Evolutionary conservation across 2,329 filamentous ascomycete genomes (phyloP).

Genomic region (Pseudocercospora vitis): DNA sequence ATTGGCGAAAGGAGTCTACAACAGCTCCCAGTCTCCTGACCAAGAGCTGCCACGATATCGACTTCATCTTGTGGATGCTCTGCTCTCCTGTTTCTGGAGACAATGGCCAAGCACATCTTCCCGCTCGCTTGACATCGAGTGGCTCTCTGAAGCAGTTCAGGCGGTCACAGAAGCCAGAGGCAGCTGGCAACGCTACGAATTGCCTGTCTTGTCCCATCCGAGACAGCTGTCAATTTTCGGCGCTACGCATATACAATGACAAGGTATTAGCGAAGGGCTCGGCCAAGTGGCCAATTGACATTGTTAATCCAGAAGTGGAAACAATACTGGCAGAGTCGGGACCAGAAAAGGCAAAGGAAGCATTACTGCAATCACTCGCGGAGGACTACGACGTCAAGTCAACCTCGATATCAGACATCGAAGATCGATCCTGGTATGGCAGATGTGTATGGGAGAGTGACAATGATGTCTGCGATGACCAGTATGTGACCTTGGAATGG

Average conservation of each 20-base stretch:
- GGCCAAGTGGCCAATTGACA: slow-evolving; percentile 76
- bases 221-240: slow-evolving; percentile 76
- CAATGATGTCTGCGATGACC: slow-evolving; percentile 92
- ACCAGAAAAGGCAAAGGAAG: slow-evolving; percentile 51
- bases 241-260: slow-evolving; percentile 77
- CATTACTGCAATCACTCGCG: slow-evolving; percentile 49
- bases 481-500: slow-evolving; percentile 85
- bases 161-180: slow-evolving; percentile 69
- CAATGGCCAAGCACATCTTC: slow-evolving; percentile 59
- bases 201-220: slow-evolving; percentile 79
- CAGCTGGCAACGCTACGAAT: slow-evolving; percentile 77
- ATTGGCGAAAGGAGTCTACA: slow-evolving; percentile 81
- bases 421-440: slow-evolving; percentile 70
- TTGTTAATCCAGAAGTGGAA: slow-evolving; percentile 91
- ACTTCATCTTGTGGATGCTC: slow-evolving; percentile 87
- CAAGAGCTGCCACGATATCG: slow-evolving; percentile 95
- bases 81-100: slow-evolving; percentile 62
- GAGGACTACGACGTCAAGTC: slow-evolving; percentile 60
- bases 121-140: slow-evolving; percentile 69
- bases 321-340: slow-evolving; percentile 58
- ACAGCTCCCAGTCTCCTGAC: slow-evolving; percentile 83
- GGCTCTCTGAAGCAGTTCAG: slow-evolving; percentile 79
- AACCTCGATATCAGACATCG: slow-evolving; percentile 50
- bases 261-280: slow-evolving; percentile 66
- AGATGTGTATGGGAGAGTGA: slow-evolving; percentile 93